Evolutionary conservation across 1,284 basidiomycete species (phyloP).

Genomic region (Mycocalia duriaeana): DNA sequence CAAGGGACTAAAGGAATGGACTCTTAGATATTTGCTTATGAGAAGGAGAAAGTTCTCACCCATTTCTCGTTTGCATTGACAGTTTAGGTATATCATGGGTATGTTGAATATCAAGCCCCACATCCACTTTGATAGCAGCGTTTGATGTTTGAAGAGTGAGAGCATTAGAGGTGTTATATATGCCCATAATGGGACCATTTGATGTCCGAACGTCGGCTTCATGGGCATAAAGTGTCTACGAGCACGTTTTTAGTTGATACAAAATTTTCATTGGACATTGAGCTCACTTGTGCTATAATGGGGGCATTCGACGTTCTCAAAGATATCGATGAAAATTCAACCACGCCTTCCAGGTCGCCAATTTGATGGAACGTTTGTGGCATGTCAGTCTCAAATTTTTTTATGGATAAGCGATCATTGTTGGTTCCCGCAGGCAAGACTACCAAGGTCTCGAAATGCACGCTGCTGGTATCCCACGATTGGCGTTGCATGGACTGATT

Average conservation of each 20-base stretch:
- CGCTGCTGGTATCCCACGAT: slow-evolving; percentile 12
- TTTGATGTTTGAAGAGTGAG: slow-evolving; percentile 32
- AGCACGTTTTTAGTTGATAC: neutral
- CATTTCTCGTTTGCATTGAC: slow-evolving; percentile 29
- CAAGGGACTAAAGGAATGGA: neutral
- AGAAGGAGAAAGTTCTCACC: slow-evolving; percentile 28
- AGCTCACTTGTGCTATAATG: slow-evolving; percentile 26
- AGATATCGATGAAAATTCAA: slow-evolving; percentile 25
- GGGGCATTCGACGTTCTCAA: slow-evolving; percentile 26
- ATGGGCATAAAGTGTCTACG: slow-evolving; percentile 23
- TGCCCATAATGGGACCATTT: slow-evolving; percentile 28
- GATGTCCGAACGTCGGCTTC: slow-evolving; percentile 25
- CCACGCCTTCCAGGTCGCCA: slow-evolving; percentile 18
- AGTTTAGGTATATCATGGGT: slow-evolving; percentile 20
- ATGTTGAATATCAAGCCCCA: slow-evolving; percentile 22
- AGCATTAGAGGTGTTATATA: slow-evolving; percentile 27
- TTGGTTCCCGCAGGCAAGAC: slow-evolving; percentile 24
- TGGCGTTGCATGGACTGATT: too few relatives aligned
- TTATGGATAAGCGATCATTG: slow-evolving; percentile 21
- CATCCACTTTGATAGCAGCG: slow-evolving; percentile 25
- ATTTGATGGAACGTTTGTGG: slow-evolving; percentile 27
- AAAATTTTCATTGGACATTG: neutral
- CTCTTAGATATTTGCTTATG: neutral
- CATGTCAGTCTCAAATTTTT: slow-evolving; percentile 36
- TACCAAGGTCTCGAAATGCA: slow-evolving; percentile 30